Conservation (phyloP, 1,284 basidiomycete species). For the Tetrapyrgos nigripes region DNA sequence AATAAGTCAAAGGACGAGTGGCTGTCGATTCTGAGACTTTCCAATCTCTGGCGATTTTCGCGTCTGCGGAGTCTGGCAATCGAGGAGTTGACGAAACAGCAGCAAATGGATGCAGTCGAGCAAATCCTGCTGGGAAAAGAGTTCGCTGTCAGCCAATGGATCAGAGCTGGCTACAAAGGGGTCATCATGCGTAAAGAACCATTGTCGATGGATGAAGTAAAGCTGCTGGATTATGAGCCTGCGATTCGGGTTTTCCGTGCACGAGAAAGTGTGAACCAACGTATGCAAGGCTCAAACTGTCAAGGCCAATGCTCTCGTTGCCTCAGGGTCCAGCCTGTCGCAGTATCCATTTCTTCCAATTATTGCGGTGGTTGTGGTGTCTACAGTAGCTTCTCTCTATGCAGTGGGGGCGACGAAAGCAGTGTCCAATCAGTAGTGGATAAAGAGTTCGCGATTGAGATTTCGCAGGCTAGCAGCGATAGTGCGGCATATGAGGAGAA, state of each 20-base stretch:
- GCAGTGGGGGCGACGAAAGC: no score
- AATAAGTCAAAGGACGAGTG: constrained; percentile 52
- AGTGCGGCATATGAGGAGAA: no score
- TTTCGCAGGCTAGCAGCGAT: no score
- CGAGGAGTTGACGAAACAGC: constrained; percentile 51
- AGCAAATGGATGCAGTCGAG: constrained; percentile 50
- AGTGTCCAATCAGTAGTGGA: no score
- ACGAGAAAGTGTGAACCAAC: constrained; percentile 36
- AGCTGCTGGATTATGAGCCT: constrained; percentile 53
- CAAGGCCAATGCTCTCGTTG: no score
- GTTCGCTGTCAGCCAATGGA: constrained; percentile 50
- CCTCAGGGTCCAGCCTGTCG: no score
- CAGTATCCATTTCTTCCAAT: no score
- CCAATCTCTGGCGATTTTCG: constrained; percentile 55
- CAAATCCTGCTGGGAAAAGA: constrained; percentile 58
- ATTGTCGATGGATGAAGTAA: constrained; percentile 52
- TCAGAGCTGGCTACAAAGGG: constrained; percentile 51
- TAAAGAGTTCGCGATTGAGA: no score
- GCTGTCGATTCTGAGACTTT: constrained; percentile 55
- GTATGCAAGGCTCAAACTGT: no score
- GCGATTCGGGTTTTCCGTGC: constrained; percentile 53
- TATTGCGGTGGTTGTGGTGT: no score
- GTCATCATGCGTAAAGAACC: constrained; percentile 52
- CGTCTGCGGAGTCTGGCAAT: constrained; percentile 54
- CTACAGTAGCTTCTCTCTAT: no score